Evolutionary conservation across 208 protist species (phyloP).

Genomic region (Herpetomonas samuelpessoai): DNA sequence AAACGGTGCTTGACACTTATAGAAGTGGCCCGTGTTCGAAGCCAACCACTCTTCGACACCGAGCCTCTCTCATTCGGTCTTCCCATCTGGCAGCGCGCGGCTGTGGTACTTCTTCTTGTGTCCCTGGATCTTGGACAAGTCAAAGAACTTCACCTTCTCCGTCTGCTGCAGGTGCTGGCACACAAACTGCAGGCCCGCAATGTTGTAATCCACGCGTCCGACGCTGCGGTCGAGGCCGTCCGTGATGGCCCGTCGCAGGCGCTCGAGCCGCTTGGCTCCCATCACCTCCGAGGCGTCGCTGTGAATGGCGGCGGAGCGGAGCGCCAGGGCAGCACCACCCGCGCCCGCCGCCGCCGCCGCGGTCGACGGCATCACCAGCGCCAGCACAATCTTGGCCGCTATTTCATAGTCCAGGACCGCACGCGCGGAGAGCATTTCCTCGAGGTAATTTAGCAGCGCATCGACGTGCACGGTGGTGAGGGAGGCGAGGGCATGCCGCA

Average conservation of each 20-base stretch:
- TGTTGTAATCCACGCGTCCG: conserved; percentile 49
- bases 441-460: conserved; percentile 65
- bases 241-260: conserved; percentile 36
- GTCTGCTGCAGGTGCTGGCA: conserved; percentile 34
- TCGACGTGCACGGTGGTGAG: conserved; percentile 85
- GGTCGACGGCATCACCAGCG: conserved; percentile 47
- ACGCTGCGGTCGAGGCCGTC: conserved; percentile 35
- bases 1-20: too few species aligned
- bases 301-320: conserved; percentile 43
- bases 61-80: too few species aligned
- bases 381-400: conserved; percentile 66
- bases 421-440: conserved; percentile 52
- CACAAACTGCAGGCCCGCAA: conserved; percentile 52
- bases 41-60: too few species aligned
- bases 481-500: conserved; percentile 74
- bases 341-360: background rate
- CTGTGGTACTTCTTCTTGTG: conserved; percentile 69
- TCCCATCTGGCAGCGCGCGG: conserved; percentile 27
- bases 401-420: conserved; percentile 85
- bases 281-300: conserved; percentile 62
- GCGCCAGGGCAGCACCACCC: conserved; percentile 13
- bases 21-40: too few species aligned
- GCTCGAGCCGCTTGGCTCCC: conserved; percentile 36
- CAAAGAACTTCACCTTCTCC: conserved; percentile 54
- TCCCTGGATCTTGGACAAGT: conserved; percentile 63